phyloP scores from a whole-genome alignment of 371 early-diverging fungal genomes.

The Rhizopus arrhizus region DNA sequence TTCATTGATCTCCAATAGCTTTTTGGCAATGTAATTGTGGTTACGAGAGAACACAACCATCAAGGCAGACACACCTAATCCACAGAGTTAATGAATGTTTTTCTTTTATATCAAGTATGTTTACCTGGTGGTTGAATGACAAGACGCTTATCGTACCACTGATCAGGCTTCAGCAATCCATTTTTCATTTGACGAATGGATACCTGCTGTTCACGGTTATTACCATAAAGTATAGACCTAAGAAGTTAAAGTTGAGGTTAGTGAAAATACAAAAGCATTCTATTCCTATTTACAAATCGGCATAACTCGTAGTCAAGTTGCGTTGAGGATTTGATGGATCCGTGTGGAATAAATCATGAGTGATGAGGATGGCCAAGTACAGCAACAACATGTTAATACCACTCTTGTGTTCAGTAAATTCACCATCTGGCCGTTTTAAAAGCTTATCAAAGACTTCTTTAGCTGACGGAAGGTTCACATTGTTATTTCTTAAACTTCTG shows the following conservation, averaged over 20 bases:
- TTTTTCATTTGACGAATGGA: slow-evolving; percentile 41
- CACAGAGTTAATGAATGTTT: not conserved
- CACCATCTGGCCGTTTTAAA: slow-evolving; percentile 33
- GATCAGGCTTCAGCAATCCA: slow-evolving; percentile 54
- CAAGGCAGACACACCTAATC: slow-evolving; percentile 41
- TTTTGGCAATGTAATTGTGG: slow-evolving; percentile 57
- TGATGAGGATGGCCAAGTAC: slow-evolving; percentile 53
- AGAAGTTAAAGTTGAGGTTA: not conserved
- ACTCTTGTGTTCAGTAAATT: slow-evolving; percentile 37
- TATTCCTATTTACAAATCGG: slow-evolving; percentile 39
- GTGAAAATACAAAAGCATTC: not conserved
- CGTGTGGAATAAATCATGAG: slow-evolving; percentile 59
- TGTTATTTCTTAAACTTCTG: slow-evolving; percentile 18
- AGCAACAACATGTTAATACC: slow-evolving; percentile 52
- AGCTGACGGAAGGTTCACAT: slow-evolving; percentile 36
- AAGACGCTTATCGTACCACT: slow-evolving; percentile 54
- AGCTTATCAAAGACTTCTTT: slow-evolving; percentile 40
- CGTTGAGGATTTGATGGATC: slow-evolving; percentile 38
- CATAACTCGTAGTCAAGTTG: slow-evolving; percentile 53
- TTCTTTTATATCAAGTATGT: not conserved
- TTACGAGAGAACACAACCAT: slow-evolving; percentile 56
- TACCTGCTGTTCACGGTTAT: slow-evolving; percentile 38
- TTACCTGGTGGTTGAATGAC: slow-evolving; percentile 51
- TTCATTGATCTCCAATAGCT: slow-evolving; percentile 50
- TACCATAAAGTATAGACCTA: slow-evolving; percentile 52